Conservation (phyloP, 139 green algal species). For the Pseudopediastrum boryanum region DNA sequence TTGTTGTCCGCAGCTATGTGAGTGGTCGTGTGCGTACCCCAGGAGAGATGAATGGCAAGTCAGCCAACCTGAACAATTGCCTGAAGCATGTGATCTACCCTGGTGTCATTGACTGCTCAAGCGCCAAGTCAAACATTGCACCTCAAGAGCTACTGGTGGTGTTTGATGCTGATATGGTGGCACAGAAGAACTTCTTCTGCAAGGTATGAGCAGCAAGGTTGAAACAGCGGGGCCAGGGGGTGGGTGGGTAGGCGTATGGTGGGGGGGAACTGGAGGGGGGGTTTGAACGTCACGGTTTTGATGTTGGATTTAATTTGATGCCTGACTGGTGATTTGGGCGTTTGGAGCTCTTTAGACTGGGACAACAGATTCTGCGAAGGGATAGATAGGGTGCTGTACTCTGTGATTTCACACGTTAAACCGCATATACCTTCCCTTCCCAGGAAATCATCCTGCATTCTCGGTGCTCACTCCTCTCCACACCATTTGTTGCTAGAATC, state of each 20-base stretch:
- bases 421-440: too few relatives aligned
- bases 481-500: slow-evolving; percentile 72
- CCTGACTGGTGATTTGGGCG: too few relatives aligned
- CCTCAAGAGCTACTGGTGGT: slow-evolving; percentile 24
- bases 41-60: slow-evolving; percentile 10
- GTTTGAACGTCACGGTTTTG: too few relatives aligned
- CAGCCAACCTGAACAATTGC: slow-evolving; percentile 60
- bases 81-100: slow-evolving; percentile 26
- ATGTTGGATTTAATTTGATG: too few relatives aligned
- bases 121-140: slow-evolving; percentile 3
- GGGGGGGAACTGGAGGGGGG: too few relatives aligned
- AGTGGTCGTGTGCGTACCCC: not conserved
- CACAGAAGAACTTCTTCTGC: slow-evolving; percentile 68
- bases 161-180: slow-evolving; percentile 61
- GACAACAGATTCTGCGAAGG: too few relatives aligned
- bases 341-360: too few relatives aligned
- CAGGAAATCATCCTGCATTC: too few relatives aligned
- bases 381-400: too few relatives aligned
- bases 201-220: slow-evolving; percentile 23
- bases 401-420: too few relatives aligned
- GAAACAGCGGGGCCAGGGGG: too few relatives aligned
- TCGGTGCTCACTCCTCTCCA: not conserved
- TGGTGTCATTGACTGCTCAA: not conserved
- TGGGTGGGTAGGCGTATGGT: too few relatives aligned
- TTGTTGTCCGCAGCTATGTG: not conserved